These are phyloP conservation scores for Podospora conica DNA, from an alignment of 495 filamentous ascomycete genomes.

Conservation along the genomic window DNA sequence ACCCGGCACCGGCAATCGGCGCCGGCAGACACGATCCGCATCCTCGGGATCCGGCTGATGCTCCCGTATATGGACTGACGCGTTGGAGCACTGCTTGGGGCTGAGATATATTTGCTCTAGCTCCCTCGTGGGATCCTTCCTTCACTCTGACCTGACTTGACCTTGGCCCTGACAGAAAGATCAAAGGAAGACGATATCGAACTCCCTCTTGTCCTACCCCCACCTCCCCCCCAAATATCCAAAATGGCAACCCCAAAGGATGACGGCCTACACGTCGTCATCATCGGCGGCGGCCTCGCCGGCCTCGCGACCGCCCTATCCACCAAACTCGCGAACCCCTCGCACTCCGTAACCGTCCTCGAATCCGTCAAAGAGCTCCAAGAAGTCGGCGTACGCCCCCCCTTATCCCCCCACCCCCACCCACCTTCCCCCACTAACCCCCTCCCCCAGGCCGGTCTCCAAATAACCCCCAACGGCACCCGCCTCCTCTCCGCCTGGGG, in stretches of 20 bases:
- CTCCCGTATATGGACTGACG: neutral
- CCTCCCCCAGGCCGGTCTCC: conserved; percentile 30
- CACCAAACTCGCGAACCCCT: conserved; percentile 41
- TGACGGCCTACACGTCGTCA: conserved; percentile 34
- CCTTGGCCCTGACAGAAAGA: neutral
- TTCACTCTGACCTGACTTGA: neutral
- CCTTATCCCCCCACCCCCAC: neutral
- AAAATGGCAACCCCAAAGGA: neutral
- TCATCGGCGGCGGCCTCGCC: conserved; percentile 54
- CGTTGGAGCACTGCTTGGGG: neutral
- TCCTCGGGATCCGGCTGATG: neutral
- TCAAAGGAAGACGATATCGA: too few relatives aligned
- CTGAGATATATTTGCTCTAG: neutral
- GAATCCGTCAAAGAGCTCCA: conserved; percentile 40
- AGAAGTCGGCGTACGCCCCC: conserved; percentile 41
- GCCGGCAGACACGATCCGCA: neutral
- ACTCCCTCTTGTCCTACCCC: neutral
- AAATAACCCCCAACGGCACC: conserved; percentile 49
- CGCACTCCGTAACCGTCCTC: conserved; percentile 48
- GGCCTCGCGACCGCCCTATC: conserved; percentile 53
- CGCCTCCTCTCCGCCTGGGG: conserved; percentile 46
- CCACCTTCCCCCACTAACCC: neutral
- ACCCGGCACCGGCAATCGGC: neutral
- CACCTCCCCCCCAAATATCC: neutral
- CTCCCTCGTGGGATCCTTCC: neutral